Base-by-base conservation (phyloP, 225 moss, liverwort and hornwort genomes). In the Anthoceros angustus region DNA sequence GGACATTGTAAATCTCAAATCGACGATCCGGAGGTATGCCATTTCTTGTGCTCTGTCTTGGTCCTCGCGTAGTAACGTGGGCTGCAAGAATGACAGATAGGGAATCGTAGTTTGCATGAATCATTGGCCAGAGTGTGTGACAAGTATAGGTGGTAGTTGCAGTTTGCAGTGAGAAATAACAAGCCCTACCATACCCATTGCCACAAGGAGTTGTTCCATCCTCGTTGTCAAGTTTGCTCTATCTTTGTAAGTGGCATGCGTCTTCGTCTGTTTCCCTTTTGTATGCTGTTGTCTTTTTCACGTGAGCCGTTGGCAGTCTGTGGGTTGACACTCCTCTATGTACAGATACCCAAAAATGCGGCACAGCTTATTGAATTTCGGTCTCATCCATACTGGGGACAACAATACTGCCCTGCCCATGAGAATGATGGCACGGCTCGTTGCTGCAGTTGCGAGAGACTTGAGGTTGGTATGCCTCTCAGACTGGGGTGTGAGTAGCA, bases 371-470 rank as follows among this genome's bases (percentile, higher is more conserved):
- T 95, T 66, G 95, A 95, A 69, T 95, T 86, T 69, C 86, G 91
- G 26, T 86, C 95, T n/a, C 95, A 95, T 67, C 91, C 95, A 65
- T 95, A 88, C 67, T 95, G 95, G 95, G 79, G 86, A 38, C 95
- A 91, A 66, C 86, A 76, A 67, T 91, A 95, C 75, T 95, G 95
- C 67, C 95, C 95, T 40, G 48, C 77, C n/a, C 95, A 95, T 74
- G 91, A 95, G 70, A 68, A 63, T 62, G 95, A 95, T 65, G 77
- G 80, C 70, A 91, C 85, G 64, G 78, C 78, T 42, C 83, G 91
- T 61, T 95, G 95, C 72, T 91, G 95, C 74, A 95, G 91, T 75
- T 95, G 95, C 67, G 91, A 95, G 67, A 91, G 95, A 39, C 83
- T 95, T 73, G 85, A 95, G 95, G 95, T 95, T 65, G 66, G 68